Evolutionary conservation across 2,329 filamentous ascomycete species (phyloP).

Genomic region (Lizonia empirigonia): DNA sequence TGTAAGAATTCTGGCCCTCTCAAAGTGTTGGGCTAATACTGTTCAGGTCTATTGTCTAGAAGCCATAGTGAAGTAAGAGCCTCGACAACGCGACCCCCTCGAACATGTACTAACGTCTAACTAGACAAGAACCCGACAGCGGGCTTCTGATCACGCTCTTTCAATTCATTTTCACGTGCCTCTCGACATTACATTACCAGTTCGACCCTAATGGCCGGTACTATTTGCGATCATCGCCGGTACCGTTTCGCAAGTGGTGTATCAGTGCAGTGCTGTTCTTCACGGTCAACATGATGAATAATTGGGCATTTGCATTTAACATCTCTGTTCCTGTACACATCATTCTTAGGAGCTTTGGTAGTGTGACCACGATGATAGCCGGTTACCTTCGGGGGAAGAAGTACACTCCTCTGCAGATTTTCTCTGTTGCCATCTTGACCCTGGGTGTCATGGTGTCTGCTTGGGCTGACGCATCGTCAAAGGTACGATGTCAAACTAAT

Average conservation of each 20-base stretch:
- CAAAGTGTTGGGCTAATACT: conserved; percentile 14
- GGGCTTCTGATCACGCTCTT: conserved; percentile 69
- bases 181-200: conserved; percentile 57
- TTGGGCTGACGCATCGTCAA: conserved; percentile 84
- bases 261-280: conserved; percentile 92
- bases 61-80: conserved; percentile 84
- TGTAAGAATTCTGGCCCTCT: conserved; percentile 57
- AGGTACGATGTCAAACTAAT: conserved; percentile 62
- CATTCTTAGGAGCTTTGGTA: conserved; percentile 91
- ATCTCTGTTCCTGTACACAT: conserved; percentile 98
- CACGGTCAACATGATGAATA: conserved; percentile 93
- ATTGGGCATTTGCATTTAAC: conserved; percentile 95
- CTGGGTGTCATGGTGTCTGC: conserved; percentile 85
- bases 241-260: conserved; percentile 84
- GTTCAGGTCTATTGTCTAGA: conserved; percentile 90
- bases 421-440: conserved; percentile 83
- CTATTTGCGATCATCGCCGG: conserved; percentile 75
- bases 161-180: conserved; percentile 66
- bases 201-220: conserved; percentile 64
- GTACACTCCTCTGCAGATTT: conserved; percentile 79
- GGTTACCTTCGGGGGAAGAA: conserved; percentile 84
- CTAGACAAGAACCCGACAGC: conserved; percentile 79
- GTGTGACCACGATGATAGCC: conserved; percentile 93
- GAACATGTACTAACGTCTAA: conserved; percentile 22
- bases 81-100: not conserved